Base-by-base conservation (phyloP, 1,284 basidiomycete genomes). In the Sanguinoderma infundibulare region DNA sequence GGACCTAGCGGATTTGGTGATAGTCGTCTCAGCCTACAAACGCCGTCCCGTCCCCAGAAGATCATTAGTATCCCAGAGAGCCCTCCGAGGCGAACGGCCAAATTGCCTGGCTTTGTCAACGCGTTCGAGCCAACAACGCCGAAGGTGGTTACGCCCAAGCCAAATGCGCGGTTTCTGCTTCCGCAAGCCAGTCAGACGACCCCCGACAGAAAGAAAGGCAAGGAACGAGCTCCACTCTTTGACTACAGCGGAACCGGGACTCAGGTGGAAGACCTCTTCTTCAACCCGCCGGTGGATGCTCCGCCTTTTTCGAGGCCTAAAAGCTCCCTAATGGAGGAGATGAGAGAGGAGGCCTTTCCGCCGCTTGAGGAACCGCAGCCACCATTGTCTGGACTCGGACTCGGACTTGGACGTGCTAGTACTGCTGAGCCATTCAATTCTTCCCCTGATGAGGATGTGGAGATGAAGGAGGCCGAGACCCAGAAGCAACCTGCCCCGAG, bases 1-100 rank as follows among this genome's bases (percentile, higher is more conserved):
- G 76, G 70, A 47, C 69, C 68, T 15, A 70, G 67, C 6, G 57
- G 60, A 55, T 20, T 36, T 42, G 62, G 53, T 0, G 66, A 67
- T 39, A 74, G 74, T 5, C 73, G 74, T 2, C n/a, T n/a, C n/a
- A n/a, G n/a, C n/a, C 71, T 75, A 28, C 75, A 79, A 61, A 81
- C 78, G 0, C 81, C 81, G 32, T 70, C 76, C 32, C 75, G 75
- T 30, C 70, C 73, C 20, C 75, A 53, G 53, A 63, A 42, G 30
- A 14, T 62, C 49, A n/a, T 59, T 22, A 54, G 63, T 20, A 65
- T 62, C 20, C 57, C 67, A 3, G 68, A 71, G 57, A 61, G 60
- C 3, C 61, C 56, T 14, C 60, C 55, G 20, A 57, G 57, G 57
- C 60, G 46, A 24, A 22, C 53, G 0, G 40, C 65, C 5, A 58